phyloP scores from a whole-genome alignment of 2,329 filamentous ascomycete species.

The Alternaria solani region DNA sequence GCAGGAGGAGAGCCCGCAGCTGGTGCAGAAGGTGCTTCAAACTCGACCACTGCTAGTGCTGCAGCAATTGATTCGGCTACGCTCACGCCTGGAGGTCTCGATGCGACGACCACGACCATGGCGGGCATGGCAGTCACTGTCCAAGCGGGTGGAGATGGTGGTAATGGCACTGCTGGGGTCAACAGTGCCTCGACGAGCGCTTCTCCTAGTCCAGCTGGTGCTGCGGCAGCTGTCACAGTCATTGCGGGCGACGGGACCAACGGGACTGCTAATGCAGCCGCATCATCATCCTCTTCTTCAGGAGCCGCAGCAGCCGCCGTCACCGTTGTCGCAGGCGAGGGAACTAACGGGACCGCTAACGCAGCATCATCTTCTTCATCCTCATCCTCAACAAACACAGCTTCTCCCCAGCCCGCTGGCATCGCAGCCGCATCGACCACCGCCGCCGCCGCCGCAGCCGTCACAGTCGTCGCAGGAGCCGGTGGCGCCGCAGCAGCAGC shows the following conservation, averaged over 20 bases:
- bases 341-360: slow-evolving; percentile 16
- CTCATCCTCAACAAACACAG: slow-evolving; percentile 18
- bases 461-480: slow-evolving; percentile 37
- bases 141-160: slow-evolving; percentile 16
- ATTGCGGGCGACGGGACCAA: slow-evolving; percentile 25
- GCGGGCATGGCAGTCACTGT: slow-evolving; percentile 30
- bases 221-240: slow-evolving; percentile 26
- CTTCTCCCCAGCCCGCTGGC: slow-evolving; percentile 16
- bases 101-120: slow-evolving; percentile 28
- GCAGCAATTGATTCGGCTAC: slow-evolving; percentile 31
- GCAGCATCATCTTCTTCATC: slow-evolving; percentile 25
- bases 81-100: slow-evolving; percentile 31
- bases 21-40: slow-evolving; percentile 18
- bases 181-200: not conserved
- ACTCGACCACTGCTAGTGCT: slow-evolving; percentile 16
- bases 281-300: slow-evolving; percentile 16
- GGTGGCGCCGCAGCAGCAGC: slow-evolving; percentile 8
- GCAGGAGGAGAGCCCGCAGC: slow-evolving; percentile 23
- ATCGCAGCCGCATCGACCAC: slow-evolving; percentile 23
- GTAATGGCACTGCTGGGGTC: slow-evolving; percentile 9
- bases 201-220: not conserved
- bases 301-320: slow-evolving; percentile 7
- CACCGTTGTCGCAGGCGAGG: slow-evolving; percentile 29
- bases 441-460: slow-evolving; percentile 15
- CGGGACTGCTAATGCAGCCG: slow-evolving; percentile 22